Percentiles rank a stretch among this genome's conserved stretches.
phyloP scores from a whole-genome alignment of 768 basidiomycete species.

The Naganishia antarctica region DNA sequence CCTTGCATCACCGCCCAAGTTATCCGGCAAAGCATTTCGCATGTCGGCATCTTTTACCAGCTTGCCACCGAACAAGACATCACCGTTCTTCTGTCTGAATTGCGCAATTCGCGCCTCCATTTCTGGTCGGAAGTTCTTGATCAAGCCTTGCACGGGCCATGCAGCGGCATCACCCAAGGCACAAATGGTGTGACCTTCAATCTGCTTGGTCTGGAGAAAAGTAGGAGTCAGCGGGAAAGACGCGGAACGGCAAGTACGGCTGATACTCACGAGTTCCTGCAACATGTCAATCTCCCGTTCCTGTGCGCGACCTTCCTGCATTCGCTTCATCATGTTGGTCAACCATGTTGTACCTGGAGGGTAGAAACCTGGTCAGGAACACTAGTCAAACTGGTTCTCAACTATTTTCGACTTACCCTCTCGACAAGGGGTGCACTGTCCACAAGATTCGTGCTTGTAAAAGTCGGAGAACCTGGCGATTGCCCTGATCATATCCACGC shows the following conservation, averaged over 20 bases:
- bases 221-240: neutral
- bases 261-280: constrained; percentile 47
- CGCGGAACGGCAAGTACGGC: neutral
- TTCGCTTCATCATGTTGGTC: constrained; percentile 99
- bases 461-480: constrained; percentile 88
- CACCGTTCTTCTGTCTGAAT: constrained; percentile 69
- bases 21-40: constrained; percentile 45
- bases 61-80: constrained; percentile 81
- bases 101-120: constrained; percentile 80
- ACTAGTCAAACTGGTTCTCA: constrained; percentile 53
- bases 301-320: constrained; percentile 86
- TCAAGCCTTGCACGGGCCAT: constrained; percentile 76
- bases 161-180: constrained; percentile 95
- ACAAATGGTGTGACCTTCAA: constrained; percentile 94
- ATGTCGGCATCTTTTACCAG: constrained; percentile 49
- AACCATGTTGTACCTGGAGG: constrained; percentile 87
- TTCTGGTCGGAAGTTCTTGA: constrained; percentile 56
- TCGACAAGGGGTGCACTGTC: constrained; percentile 86
- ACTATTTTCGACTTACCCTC: constrained; percentile 35
- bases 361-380: neutral
- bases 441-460: constrained; percentile 92
- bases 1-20: constrained; percentile 38
- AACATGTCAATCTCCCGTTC: constrained; percentile 97
- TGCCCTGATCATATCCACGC: constrained; percentile 86
- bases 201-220: constrained; percentile 60